phyloP scores from a whole-genome alignment of 257 asterid species.

The Plectranthus barbatus region DNA sequence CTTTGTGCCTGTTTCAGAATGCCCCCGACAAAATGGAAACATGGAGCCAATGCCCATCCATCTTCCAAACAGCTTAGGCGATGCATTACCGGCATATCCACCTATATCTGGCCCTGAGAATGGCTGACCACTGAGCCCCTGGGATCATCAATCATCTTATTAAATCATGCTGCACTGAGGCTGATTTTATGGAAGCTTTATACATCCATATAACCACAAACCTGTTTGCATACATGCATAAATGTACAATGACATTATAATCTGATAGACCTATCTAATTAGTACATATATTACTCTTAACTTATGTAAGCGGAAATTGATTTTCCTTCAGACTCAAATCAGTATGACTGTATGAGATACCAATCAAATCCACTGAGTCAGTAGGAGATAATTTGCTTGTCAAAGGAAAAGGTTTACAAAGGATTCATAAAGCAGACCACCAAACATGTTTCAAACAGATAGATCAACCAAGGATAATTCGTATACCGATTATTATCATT shows the following conservation, averaged over 20 bases:
- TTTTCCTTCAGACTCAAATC: neutral
- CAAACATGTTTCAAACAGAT: neutral
- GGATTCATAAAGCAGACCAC: neutral
- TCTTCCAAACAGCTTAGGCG: conserved; percentile 81
- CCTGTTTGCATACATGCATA: neutral
- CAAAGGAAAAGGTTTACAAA: neutral
- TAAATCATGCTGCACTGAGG: neutral
- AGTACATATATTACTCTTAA: neutral
- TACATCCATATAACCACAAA: neutral
- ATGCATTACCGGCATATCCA: conserved; percentile 88
- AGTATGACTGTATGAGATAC: neutral
- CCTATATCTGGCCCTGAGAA: conserved; percentile 93
- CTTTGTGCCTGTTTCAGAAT: conserved; percentile 62
- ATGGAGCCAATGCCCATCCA: conserved; percentile 90
- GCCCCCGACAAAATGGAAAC: conserved; percentile 94
- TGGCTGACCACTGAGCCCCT: conserved; percentile 95
- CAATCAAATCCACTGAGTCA: neutral
- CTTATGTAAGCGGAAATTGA: neutral
- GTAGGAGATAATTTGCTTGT: neutral
- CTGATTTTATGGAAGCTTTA: neutral
- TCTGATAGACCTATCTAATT: neutral
- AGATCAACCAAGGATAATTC: too few relatives aligned
- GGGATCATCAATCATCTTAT: conserved; percentile 8
- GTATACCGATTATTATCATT: too few relatives aligned
- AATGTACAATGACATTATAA: neutral